phyloP scores from a whole-genome alignment of 257 asterid genomes.

The Primulina huaijiensis region DNA sequence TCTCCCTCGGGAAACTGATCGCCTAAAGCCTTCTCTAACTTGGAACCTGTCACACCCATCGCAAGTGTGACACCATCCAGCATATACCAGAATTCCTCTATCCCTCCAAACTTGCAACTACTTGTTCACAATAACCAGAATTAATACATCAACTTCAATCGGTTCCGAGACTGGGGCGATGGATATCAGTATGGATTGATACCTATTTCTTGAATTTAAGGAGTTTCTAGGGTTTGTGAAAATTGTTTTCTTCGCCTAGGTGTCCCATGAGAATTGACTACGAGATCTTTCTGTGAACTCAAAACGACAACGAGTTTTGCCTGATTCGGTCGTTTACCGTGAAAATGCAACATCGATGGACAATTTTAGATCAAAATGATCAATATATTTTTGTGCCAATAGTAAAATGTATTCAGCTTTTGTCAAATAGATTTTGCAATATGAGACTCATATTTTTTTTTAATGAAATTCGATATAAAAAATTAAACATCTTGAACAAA shows the following conservation, averaged over 20 bases:
- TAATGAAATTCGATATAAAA: too few relatives aligned
- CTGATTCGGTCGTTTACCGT: neutral
- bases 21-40: constrained; percentile 67
- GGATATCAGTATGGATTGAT: neutral
- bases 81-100: constrained; percentile 63
- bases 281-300: neutral
- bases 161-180: neutral
- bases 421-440: too few relatives aligned
- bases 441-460: too few relatives aligned
- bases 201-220: neutral
- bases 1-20: constrained; percentile 81
- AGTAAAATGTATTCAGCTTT: too few relatives aligned
- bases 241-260: neutral
- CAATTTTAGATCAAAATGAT: too few relatives aligned
- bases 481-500: too few relatives aligned
- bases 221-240: neutral
- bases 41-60: constrained; percentile 74
- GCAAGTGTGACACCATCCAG: constrained; percentile 48
- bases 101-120: constrained; percentile 31
- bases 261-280: neutral
- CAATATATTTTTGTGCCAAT: too few relatives aligned
- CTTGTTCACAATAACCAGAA: neutral
- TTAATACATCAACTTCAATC: constrained; percentile 8
- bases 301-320: neutral
- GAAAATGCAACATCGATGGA: too few relatives aligned